A percentile compares a stretch with the other conserved stretches of the same genome.
Conservation (phyloP, 148 eudicot genomes). For the Diospyros kaki region DNA sequence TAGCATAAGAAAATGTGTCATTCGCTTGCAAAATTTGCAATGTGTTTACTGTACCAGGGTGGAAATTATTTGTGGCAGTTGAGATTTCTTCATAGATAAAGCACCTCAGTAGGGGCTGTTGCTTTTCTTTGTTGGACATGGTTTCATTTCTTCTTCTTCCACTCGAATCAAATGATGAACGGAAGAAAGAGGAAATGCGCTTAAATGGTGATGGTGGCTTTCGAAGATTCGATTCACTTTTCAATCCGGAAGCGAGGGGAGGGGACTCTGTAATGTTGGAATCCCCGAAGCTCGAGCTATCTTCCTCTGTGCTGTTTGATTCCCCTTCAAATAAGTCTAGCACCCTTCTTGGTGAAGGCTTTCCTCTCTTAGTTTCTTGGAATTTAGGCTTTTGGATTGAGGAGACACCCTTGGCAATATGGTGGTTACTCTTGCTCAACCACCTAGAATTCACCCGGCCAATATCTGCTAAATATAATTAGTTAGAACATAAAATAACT, state of each 20-base stretch:
- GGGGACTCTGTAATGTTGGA: conserved; percentile 32
- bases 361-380: conserved; percentile 16
- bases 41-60: conserved; percentile 41
- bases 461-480: conserved; percentile 16
- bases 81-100: conserved; percentile 73
- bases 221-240: conserved; percentile 10
- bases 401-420: background rate
- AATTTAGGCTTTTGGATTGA: conserved; percentile 3
- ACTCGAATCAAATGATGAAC: conserved; percentile 31
- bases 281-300: conserved; percentile 43
- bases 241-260: conserved; percentile 8
- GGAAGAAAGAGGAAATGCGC: conserved; percentile 53
- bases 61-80: conserved; percentile 61
- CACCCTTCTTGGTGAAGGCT: conserved; percentile 64
- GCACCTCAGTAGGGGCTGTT: conserved; percentile 57
- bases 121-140: conserved; percentile 20
- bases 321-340: conserved; percentile 36
- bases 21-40: too few relatives aligned
- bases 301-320: conserved; percentile 44
- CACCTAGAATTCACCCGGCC: conserved; percentile 13
- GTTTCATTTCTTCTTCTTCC: conserved; percentile 24
- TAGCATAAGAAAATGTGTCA: too few relatives aligned
- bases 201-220: conserved; percentile 42
- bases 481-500: too few relatives aligned
- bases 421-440: conserved; percentile 5